Conservation (phyloP, 352 stramenopile genomes). For the Thraustotheca clavata region DNA sequence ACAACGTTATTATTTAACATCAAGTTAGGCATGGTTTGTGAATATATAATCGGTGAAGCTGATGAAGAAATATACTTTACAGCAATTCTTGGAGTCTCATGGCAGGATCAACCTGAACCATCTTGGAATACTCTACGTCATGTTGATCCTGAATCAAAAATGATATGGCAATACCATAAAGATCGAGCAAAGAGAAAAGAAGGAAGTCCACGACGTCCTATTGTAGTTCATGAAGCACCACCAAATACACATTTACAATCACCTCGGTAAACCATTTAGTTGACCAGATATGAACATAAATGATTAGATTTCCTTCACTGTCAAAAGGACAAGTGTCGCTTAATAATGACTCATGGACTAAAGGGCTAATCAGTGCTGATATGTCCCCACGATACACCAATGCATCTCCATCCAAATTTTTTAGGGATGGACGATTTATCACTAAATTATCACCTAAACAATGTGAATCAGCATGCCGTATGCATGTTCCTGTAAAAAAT, state of each 20-base stretch:
- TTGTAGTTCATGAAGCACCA: background rate
- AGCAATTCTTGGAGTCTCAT: constrained; percentile 8
- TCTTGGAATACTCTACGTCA: constrained; percentile 6
- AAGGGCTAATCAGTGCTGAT: background rate
- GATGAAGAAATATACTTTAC: constrained; percentile 16
- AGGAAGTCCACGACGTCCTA: background rate
- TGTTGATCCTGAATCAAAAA: constrained; percentile 11
- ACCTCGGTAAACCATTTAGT: background rate
- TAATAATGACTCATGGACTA: background rate
- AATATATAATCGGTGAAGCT: constrained; percentile 9
- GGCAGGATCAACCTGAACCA: background rate
- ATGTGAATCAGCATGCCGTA: constrained; percentile 13
- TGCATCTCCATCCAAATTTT: constrained; percentile 21
- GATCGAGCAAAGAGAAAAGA: background rate
- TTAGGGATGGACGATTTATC: constrained; percentile 10
- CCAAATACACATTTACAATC: background rate
- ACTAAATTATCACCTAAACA: constrained; percentile 16
- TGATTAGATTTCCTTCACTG: constrained; percentile 14
- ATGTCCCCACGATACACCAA: constrained; percentile 15
- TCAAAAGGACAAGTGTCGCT: constrained; percentile 3
- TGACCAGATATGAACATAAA: background rate
- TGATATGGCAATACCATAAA: constrained; percentile 17
- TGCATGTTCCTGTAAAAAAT: constrained; percentile 10
- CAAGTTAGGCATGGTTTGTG: constrained; percentile 9
- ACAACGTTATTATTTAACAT: background rate